Conservation (phyloP, 169 alveolate genomes). For the Plasmodium blacklocki region DNA sequence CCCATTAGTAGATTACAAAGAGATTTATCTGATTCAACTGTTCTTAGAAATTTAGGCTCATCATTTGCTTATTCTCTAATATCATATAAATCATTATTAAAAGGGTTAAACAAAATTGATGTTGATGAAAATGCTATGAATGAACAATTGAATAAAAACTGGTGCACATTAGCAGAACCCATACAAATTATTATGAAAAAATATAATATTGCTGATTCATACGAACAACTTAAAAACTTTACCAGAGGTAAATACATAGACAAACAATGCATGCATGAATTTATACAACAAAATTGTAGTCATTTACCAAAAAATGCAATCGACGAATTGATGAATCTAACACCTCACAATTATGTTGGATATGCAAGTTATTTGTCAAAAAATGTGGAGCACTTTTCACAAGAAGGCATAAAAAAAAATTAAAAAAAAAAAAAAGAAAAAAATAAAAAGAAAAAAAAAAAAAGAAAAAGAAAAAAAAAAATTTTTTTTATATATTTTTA, state of each 20-base stretch:
- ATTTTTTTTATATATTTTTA: too few species aligned
- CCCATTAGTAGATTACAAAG: conserved; percentile 95
- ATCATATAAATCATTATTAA: conserved; percentile 87
- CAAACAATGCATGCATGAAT: conserved; percentile 74
- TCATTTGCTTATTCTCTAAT: conserved; percentile 89
- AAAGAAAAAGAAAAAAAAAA: too few species aligned
- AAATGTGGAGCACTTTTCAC: conserved; percentile 40
- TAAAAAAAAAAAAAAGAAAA: background rate
- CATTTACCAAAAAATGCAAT: conserved; percentile 35
- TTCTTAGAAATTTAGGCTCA: conserved; percentile 93
- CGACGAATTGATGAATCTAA: conserved; percentile 37
- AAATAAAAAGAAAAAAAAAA: too few species aligned
- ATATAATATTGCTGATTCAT: conserved; percentile 80
- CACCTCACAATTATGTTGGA: conserved; percentile 60
- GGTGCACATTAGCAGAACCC: conserved; percentile 96
- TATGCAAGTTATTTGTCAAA: conserved; percentile 51
- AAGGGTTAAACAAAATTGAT: conserved; percentile 89
- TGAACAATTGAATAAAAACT: conserved; percentile 90
- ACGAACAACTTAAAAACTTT: conserved; percentile 80
- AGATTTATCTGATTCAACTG: conserved; percentile 96
- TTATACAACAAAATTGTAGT: conserved; percentile 54
- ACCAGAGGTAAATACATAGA: conserved; percentile 78
- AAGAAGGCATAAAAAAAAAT: background rate
- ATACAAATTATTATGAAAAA: conserved; percentile 92
- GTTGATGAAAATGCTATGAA: conserved; percentile 81